Evolutionary conservation across 148 eudicot genomes (phyloP), one percentile per base, ranked within the genome.

Genomic region (Fagopyrum homotropicum): DNA sequence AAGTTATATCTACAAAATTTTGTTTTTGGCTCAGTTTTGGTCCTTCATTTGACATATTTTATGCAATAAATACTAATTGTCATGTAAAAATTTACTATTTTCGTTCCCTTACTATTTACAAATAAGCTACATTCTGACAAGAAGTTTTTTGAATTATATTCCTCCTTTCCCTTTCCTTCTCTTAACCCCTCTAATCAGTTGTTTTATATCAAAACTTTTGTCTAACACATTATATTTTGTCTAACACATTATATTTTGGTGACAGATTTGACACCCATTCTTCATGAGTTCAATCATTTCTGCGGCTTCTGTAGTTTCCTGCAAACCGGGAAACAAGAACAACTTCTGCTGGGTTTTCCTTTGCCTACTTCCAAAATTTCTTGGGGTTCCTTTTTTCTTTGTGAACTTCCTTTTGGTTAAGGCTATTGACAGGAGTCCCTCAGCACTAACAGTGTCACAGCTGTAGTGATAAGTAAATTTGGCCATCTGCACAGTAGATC

Each of bases 281-380:
- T 88, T 91, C 85, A 93, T 93, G 98, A 93, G 84, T 93, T 87
- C 97, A 76, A 88, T 78, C 75, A 82, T 83, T 76, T 69, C 83
- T 77, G 84, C 43, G 71, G 88, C 81, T 82, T 91, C 91, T 29
- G 82, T 69, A 45, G 95, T 91, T 93, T 91, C 98, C 98, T 93
- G 95, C 88, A 69, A 83, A 77, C 81, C 82, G 97, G 97, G 98
- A 91, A 93, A 89, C 98, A 87, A 84, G 88, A 82, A 85, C 89
- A 50, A 84, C 90, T 81, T 88, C 69, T 80, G 78, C 85, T 86
- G 87, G 88, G 86, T 86, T 78, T 80, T 87, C 70, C 78, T 86
- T 73, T 91, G 88, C 89, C 66, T 91, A 56, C 82, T 89, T 78
- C 81, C 89, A 54, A 87, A 84, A 77, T 84, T 87, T 79, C 82